phyloP scores from a whole-genome alignment of 1,284 basidiomycete species.

The Peniophora sp. region DNA sequence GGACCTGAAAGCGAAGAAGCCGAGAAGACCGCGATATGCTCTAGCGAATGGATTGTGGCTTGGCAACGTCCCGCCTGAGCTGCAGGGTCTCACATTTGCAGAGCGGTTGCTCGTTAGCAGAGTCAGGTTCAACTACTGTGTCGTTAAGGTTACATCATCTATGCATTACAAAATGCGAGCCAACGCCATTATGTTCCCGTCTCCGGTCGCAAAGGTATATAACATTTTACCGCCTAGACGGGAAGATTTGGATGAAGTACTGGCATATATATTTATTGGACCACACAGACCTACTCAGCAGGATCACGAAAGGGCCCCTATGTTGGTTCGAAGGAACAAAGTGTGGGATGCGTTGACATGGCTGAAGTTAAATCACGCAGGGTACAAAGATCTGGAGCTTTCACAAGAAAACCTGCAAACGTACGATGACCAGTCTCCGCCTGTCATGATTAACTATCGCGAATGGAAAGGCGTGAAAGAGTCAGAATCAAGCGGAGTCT shows the following conservation, averaged over 20 bases:
- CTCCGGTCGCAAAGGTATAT: conserved; percentile 4
- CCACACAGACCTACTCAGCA: conserved; percentile 13
- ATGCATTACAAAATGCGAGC: neutral
- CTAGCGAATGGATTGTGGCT: neutral
- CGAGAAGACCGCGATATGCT: neutral
- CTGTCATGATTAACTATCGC: neutral
- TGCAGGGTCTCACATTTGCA: neutral
- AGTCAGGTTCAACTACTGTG: neutral
- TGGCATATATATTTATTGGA: conserved; percentile 11
- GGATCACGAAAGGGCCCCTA: conserved; percentile 18
- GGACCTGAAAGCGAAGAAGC: neutral
- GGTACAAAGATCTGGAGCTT: conserved; percentile 18
- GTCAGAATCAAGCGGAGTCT: neutral
- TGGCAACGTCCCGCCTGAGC: neutral
- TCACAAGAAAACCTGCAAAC: conserved; percentile 15
- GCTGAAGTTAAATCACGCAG: conserved; percentile 22
- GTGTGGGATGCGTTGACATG: conserved; percentile 19
- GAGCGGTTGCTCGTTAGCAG: neutral
- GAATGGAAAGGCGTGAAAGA: neutral
- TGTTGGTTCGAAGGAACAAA: conserved; percentile 14
- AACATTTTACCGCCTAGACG: conserved; percentile 4
- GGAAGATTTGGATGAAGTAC: conserved; percentile 6
- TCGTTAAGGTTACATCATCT: neutral
- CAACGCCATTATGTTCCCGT: neutral
- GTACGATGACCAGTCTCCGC: conserved; percentile 8